phyloP scores from a whole-genome alignment of 768 basidiomycete species.

The Dictyophora rubrovolvata region DNA sequence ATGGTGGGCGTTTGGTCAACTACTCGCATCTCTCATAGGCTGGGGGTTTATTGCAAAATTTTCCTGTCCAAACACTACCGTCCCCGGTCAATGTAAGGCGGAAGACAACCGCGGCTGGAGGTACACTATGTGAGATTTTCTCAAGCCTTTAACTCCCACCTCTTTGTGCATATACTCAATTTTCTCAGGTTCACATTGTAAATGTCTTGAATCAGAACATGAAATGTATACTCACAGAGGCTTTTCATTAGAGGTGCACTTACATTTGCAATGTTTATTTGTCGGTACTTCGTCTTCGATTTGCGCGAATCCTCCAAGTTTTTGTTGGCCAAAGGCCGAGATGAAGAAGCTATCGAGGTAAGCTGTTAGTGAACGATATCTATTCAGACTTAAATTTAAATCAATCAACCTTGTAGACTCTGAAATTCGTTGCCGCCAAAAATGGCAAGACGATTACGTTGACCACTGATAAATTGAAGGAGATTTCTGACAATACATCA shows the following conservation, averaged over 20 bases:
- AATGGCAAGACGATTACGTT: constrained; percentile 38
- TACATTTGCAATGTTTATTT: constrained; percentile 42
- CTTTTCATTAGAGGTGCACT: constrained; percentile 29
- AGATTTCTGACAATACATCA: constrained; percentile 17
- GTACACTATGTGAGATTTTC: constrained; percentile 35
- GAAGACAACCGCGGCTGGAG: constrained; percentile 53
- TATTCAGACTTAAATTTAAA: background rate
- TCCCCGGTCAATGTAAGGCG: constrained; percentile 33
- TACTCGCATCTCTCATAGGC: constrained; percentile 39
- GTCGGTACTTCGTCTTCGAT: constrained; percentile 47
- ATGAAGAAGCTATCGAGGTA: constrained; percentile 43
- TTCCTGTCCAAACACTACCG: constrained; percentile 30
- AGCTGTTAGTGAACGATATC: constrained; percentile 5
- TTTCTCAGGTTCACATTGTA: constrained; percentile 31
- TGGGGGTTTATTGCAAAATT: constrained; percentile 49
- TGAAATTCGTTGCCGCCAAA: constrained; percentile 36
- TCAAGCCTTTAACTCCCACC: background rate
- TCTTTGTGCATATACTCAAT: background rate
- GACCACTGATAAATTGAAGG: constrained; percentile 33
- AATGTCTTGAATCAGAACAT: constrained; percentile 10
- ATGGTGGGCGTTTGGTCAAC: constrained; percentile 44
- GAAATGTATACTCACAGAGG: background rate
- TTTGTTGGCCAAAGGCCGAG: constrained; percentile 44
- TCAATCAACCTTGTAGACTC: constrained; percentile 23
- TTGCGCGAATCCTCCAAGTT: constrained; percentile 56